These are phyloP conservation scores for Coniella lustricola DNA, from an alignment of 2,329 filamentous ascomycete species.

Conservation along the genomic window DNA sequence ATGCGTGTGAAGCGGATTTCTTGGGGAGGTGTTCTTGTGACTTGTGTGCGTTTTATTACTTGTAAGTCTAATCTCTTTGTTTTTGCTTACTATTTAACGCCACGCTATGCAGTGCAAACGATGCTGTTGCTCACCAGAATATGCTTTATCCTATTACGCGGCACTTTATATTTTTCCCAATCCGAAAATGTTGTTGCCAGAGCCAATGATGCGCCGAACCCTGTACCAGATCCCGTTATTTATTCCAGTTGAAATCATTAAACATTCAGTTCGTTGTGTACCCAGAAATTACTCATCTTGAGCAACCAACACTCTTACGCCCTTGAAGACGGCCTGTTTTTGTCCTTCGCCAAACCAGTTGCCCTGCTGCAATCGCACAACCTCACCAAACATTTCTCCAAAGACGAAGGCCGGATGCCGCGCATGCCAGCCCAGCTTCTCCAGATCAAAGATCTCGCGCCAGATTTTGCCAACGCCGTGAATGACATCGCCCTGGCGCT, in stretches of 20 bases:
- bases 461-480: conserved; percentile 25
- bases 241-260: no score
- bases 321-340: conserved; percentile 17
- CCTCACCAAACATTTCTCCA: conserved; percentile 23
- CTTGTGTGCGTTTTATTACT: neutral
- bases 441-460: conserved; percentile 27
- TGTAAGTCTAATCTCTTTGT: neutral
- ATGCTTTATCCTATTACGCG: neutral
- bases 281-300: conserved; percentile 4
- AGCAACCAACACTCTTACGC: conserved; percentile 11
- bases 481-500: conserved; percentile 23
- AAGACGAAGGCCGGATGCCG: conserved; percentile 26
- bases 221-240: no score
- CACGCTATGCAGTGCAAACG: neutral
- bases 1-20: no score
- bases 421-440: conserved; percentile 25
- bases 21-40: no score
- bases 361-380: conserved; percentile 26
- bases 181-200: no score
- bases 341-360: conserved; percentile 21
- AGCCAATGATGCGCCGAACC: no score
- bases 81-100: neutral
- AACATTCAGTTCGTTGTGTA: neutral
- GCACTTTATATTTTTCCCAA: no score
- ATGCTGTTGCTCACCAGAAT: neutral